Evolutionary conservation across 1,139 yeast species (phyloP), one percentile per base, ranked within the genome.

Genomic region (Kurtzmaniella quercitrusa): DNA sequence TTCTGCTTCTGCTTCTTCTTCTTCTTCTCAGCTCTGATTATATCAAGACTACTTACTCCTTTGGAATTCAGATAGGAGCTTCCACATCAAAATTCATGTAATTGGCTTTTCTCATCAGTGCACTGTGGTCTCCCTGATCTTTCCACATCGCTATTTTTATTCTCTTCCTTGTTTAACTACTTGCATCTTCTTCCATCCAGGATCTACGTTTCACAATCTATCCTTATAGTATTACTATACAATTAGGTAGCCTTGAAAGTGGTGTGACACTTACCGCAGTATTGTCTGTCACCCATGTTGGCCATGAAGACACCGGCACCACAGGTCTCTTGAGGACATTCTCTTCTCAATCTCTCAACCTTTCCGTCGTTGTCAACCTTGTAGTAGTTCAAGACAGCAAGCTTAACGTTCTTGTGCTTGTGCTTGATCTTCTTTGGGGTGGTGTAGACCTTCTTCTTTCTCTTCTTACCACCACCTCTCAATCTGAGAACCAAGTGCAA

Each of bases 301-400:
- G 98, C 99, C 96, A 93, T 91, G 94, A 93, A 93, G 75, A 89
- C 86, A 85, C 97, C 97, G 62, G 97, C 94, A 82, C 97, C 98
- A 81, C 97, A 91, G 68, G 85, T 85, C 56, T 74, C 80, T 70
- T 81, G 78, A 63, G 95, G 91, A 81, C 98, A 94, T 79, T 93
- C 98, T 77, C 95, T 91, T 83, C 97, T 91, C 74, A 94, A 89
- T 79, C 96, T 89, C 80, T 91, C 94, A 68, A 93, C 96, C 74
- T 90, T 86, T 67, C 98, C 98, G 66, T 94, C 98, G 70, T 85
- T 86, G 75, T 90, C 96, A 66, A 93, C 98, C 84, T 91, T 91
- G 91, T 91, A 94, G 94, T 91, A 93, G 70, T 95, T 90, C 76
- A 93, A 88, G 75, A 93, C 97, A 77, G 98, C 98, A 71, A 93